A percentile compares a stretch with the other conserved stretches of the same genome.
Evolutionary conservation across 140 eudicot species (phyloP).

Genomic region (Anethum foeniculum): DNA sequence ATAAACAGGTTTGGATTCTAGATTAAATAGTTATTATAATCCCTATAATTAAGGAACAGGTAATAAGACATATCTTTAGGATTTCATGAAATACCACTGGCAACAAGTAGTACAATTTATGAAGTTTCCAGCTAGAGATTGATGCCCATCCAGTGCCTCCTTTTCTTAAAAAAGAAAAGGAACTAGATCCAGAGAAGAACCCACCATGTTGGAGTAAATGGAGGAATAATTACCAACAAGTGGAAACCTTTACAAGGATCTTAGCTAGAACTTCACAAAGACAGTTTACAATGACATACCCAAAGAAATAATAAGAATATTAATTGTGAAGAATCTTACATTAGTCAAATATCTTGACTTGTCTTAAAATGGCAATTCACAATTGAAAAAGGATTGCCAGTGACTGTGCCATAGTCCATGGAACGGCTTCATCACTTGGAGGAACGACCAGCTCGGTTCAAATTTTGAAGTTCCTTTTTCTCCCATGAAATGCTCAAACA

Average conservation of each 20-base stretch:
- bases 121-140: neutral
- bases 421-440: neutral
- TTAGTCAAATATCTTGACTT: neutral
- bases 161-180: neutral
- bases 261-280: neutral
- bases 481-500: neutral
- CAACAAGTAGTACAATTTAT: neutral
- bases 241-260: neutral
- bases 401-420: neutral
- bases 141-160: neutral
- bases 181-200: slow-evolving; percentile 1
- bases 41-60: neutral
- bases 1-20: neutral
- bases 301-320: neutral
- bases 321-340: neutral
- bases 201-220: neutral
- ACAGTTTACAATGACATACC: neutral
- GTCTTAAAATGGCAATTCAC: neutral
- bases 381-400: neutral
- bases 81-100: neutral
- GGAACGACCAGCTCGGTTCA: neutral
- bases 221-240: neutral
- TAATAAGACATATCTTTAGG: neutral
- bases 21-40: neutral
- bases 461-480: neutral